Evolutionary conservation across 768 basidiomycete species (phyloP).

Genomic region (Pisolithus tinctorius): DNA sequence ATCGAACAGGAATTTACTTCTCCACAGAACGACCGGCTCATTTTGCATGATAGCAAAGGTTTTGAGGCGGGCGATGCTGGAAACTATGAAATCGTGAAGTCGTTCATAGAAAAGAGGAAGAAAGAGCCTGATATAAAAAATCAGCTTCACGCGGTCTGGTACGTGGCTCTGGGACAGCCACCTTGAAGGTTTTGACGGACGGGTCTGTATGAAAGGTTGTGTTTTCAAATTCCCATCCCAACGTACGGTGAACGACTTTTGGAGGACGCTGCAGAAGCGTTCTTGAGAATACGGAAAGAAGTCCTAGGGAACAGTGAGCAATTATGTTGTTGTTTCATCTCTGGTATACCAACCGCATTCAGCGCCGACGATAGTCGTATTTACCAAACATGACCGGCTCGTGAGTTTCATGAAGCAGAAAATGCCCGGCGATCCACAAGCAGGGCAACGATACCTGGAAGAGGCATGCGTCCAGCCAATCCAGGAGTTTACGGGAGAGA

Average conservation of each 20-base stretch:
- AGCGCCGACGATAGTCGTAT: constrained; percentile 1
- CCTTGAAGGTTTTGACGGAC: background rate
- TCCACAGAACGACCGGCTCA: constrained; percentile 2
- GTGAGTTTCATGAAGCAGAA: background rate
- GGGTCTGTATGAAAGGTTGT: background rate
- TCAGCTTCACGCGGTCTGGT: constrained; percentile 11
- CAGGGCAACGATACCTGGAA: background rate
- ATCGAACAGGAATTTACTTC: constrained; percentile 9
- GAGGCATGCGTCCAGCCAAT: too few relatives aligned
- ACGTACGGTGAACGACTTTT: constrained; percentile 1
- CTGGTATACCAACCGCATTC: background rate
- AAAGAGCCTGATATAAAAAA: background rate
- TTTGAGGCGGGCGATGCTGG: constrained; percentile 9
- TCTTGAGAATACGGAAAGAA: background rate
- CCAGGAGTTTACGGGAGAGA: too few relatives aligned
- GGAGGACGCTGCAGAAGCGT: constrained; percentile 1
- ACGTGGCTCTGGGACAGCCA: background rate
- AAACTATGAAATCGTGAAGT: constrained; percentile 3
- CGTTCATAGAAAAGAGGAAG: constrained; percentile 6
- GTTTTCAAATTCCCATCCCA: constrained; percentile 1
- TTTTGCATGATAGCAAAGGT: constrained; percentile 13
- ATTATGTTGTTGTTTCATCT: background rate
- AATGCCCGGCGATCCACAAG: background rate
- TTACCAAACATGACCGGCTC: constrained; percentile 3
- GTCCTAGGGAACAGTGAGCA: constrained; percentile 3